These are phyloP conservation scores for Luffa acutangula DNA, from an alignment of 306 rosid genomes.

Conservation along the genomic window DNA sequence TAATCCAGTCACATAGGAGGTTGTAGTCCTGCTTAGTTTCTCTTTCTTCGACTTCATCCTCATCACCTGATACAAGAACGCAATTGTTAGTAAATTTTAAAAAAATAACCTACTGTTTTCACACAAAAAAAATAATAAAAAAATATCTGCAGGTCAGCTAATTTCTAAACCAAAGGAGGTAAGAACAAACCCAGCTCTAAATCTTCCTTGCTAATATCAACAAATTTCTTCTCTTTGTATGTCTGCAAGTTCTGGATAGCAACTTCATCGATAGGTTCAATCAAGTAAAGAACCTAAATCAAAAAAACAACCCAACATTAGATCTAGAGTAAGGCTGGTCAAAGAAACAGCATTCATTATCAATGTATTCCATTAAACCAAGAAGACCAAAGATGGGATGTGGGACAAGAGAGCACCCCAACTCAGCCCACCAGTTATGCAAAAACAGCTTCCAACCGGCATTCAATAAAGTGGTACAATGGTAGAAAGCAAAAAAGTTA, in stretches of 20 bases:
- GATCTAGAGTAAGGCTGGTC: background rate
- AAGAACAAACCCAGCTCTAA: constrained; percentile 70
- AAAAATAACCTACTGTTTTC: background rate
- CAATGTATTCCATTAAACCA: background rate
- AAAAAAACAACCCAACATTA: constrained; percentile 10
- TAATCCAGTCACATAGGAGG: constrained; percentile 94
- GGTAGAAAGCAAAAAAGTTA: background rate
- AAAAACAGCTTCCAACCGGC: background rate
- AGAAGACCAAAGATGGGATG: background rate
- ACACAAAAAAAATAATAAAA: constrained; percentile 2
- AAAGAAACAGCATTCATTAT: background rate
- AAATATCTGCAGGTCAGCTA: background rate
- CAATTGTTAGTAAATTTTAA: background rate
- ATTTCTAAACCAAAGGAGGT: background rate
- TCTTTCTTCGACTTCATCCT: constrained; percentile 85
- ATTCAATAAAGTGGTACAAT: background rate
- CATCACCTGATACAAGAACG: constrained; percentile 54
- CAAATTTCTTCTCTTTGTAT: constrained; percentile 90
- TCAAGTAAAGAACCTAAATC: constrained; percentile 71
- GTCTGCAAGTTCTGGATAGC: constrained; percentile 95
- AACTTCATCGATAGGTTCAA: constrained; percentile 96
- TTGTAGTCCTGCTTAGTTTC: constrained; percentile 70
- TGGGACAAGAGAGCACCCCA: background rate
- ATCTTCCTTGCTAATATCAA: constrained; percentile 98
- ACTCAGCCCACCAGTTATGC: background rate